Conservation (phyloP, 768 basidiomycete species). For the Pleurotus tuoliensis region DNA sequence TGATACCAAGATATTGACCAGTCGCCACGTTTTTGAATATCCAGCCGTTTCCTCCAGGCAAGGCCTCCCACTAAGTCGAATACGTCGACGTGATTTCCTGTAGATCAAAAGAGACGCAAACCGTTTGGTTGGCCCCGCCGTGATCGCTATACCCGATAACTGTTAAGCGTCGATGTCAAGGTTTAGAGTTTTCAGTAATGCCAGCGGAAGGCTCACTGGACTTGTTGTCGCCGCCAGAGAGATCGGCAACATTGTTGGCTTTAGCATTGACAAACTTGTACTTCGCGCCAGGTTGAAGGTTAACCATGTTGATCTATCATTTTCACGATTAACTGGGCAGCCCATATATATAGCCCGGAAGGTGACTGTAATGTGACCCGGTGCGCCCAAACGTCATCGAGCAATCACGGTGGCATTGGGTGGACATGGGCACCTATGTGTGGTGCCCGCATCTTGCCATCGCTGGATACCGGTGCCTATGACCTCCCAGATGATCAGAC, state of each 20-base stretch:
- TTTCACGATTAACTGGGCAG: no score
- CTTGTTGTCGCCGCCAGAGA: slow-evolving; percentile 48
- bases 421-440: no score
- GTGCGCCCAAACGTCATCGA: no score
- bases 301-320: background rate
- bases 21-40: slow-evolving; percentile 38
- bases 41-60: slow-evolving; percentile 34
- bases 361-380: no score
- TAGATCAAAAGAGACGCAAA: background rate
- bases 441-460: no score
- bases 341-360: no score
- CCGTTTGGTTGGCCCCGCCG: slow-evolving; percentile 45
- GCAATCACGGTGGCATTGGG: no score
- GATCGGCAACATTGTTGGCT: slow-evolving; percentile 48
- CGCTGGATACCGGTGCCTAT: no score
- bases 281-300: slow-evolving; percentile 28
- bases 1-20: slow-evolving; percentile 37
- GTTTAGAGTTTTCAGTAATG: no score
- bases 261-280: slow-evolving; percentile 51
- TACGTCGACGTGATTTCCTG: background rate
- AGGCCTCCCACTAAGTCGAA: slow-evolving; percentile 41
- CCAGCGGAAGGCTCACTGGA: slow-evolving; percentile 31
- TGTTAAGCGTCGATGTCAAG: slow-evolving; percentile 12
- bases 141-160: slow-evolving; percentile 48
- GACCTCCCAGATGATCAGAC: no score